phyloP scores from a whole-genome alignment of 2,329 filamentous ascomycete species.

The Meredithiella fracta region DNA sequence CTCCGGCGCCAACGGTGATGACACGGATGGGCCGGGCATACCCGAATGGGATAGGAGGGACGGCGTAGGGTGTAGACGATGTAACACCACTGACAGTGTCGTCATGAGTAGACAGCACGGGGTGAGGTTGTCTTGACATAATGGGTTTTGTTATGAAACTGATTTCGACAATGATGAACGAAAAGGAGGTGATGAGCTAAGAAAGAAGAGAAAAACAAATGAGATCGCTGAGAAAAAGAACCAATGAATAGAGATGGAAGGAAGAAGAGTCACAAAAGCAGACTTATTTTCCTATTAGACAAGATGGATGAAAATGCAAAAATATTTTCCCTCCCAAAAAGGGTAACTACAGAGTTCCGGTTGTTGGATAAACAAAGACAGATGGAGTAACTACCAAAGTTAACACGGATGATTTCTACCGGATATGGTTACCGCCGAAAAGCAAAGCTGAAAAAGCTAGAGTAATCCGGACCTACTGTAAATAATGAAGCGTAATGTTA shows the following conservation, averaged over 20 bases:
- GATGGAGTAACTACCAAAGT: background rate
- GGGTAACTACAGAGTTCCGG: too few species aligned
- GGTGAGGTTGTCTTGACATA: constrained; percentile 11
- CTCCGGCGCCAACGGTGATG: constrained; percentile 20
- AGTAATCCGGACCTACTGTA: background rate
- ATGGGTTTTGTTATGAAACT: too few species aligned
- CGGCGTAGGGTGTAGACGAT: background rate
- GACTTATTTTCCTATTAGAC: too few species aligned
- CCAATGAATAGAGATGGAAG: background rate
- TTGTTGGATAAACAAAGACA: background rate
- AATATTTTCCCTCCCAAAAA: background rate
- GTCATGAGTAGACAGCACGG: constrained; percentile 9
- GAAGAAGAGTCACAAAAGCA: background rate
- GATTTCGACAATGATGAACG: too few species aligned
- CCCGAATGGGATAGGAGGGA: constrained; percentile 11
- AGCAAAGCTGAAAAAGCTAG: background rate
- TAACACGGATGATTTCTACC: background rate
- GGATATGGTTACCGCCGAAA: background rate
- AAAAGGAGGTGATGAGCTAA: background rate
- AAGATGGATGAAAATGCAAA: too few species aligned
- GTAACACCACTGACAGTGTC: constrained; percentile 2
- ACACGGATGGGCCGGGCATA: constrained; percentile 17
- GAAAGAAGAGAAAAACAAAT: too few species aligned
- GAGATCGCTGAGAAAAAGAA: background rate
- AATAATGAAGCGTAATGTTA: background rate